Percentiles rank a stretch among this genome's conserved stretches.
Evolutionary conservation across 108 stramenopile genomes (phyloP).

Genomic region (Poteriospumella lacustris): DNA sequence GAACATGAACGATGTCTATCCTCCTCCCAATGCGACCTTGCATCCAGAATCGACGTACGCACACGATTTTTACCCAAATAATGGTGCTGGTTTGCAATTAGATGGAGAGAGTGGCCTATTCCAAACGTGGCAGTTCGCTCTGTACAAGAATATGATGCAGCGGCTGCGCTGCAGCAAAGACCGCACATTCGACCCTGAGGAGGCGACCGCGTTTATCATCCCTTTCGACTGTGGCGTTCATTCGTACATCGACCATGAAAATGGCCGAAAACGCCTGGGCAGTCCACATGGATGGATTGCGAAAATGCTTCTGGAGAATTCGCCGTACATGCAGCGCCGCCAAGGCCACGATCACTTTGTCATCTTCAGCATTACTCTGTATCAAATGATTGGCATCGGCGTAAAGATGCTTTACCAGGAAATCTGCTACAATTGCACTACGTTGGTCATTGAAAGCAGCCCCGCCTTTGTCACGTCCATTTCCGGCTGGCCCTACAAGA

Average conservation of each 20-base stretch:
- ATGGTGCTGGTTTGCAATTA: not conserved
- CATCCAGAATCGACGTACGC: not conserved
- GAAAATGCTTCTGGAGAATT: not conserved
- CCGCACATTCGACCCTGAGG: not conserved
- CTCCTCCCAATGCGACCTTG: not conserved
- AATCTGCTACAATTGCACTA: slow-evolving; percentile 20
- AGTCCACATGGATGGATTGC: slow-evolving; percentile 9
- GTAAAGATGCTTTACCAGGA: not conserved
- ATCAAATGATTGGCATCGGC: slow-evolving; percentile 21
- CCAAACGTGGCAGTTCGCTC: slow-evolving; percentile 17
- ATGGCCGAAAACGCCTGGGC: not conserved
- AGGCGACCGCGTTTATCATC: slow-evolving; percentile 1
- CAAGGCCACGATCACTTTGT: slow-evolving; percentile 28
- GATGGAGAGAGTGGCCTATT: not conserved
- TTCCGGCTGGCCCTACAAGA: too few relatives aligned
- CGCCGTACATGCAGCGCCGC: not conserved
- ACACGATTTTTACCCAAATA: not conserved
- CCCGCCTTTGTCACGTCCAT: too few relatives aligned
- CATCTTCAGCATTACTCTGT: not conserved
- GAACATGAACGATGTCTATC: slow-evolving; percentile 5
- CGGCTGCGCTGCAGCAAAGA: not conserved
- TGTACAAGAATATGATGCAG: not conserved
- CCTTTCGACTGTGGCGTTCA: slow-evolving; percentile 22
- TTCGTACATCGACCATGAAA: slow-evolving; percentile 16
- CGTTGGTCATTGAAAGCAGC: slow-evolving; percentile 17